A percentile compares a stretch with the other conserved stretches of the same genome.
These are phyloP conservation scores for Clarireedia hainanense DNA, from an alignment of 2,329 filamentous ascomycete species.

Conservation along the genomic window DNA sequence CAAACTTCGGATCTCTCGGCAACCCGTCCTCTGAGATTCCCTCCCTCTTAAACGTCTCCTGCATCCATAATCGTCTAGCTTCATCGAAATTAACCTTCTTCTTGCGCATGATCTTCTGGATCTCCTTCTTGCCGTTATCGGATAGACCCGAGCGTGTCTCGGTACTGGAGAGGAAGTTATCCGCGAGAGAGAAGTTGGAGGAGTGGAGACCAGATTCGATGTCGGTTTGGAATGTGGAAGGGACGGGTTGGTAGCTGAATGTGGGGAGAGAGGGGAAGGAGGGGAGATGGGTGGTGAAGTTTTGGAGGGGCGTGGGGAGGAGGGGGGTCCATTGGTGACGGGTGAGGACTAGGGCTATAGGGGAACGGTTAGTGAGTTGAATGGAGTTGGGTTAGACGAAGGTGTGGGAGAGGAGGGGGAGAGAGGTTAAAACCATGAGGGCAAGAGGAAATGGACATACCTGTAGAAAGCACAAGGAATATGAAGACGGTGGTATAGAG, in stretches of 20 bases:
- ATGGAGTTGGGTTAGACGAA: neutral
- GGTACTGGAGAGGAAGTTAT: conserved; percentile 65
- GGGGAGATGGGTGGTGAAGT: conserved; percentile 36
- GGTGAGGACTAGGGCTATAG: conserved; percentile 66
- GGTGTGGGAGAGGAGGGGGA: conserved; percentile 1
- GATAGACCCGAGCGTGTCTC: conserved; percentile 79
- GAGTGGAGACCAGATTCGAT: conserved; percentile 82
- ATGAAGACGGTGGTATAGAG: conserved; percentile 71
- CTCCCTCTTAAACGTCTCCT: conserved; percentile 77
- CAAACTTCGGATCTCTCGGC: conserved; percentile 89
- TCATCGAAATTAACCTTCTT: conserved; percentile 81
- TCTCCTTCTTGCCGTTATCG: conserved; percentile 68
- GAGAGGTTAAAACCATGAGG: neutral
- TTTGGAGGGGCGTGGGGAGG: conserved; percentile 32
- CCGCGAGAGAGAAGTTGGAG: conserved; percentile 71
- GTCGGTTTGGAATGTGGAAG: conserved; percentile 71
- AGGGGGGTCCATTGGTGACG: conserved; percentile 68
- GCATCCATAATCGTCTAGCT: conserved; percentile 77
- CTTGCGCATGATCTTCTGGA: conserved; percentile 86
- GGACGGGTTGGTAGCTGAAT: conserved; percentile 69
- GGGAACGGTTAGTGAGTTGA: conserved; percentile 9
- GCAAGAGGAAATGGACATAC: conserved; percentile 36
- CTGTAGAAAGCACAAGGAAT: conserved; percentile 62
- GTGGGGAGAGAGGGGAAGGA: conserved; percentile 51
- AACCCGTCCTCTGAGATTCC: conserved; percentile 82